Conservation (phyloP, 2,329 filamentous ascomycete genomes). For the Ophiostoma himal-ulmi region DNA sequence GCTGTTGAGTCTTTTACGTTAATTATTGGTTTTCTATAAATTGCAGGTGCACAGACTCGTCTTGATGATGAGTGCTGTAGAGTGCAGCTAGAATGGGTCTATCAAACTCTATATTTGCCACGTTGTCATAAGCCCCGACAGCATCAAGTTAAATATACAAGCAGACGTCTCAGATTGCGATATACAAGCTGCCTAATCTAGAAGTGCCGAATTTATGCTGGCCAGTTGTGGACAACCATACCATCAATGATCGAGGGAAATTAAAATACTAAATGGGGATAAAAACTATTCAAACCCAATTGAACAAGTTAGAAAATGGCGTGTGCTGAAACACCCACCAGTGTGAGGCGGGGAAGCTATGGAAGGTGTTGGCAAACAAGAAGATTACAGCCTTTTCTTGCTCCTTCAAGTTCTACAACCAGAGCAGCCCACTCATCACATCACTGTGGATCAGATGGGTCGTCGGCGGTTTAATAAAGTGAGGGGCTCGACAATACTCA, state of each 20-base stretch:
- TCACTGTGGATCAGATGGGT: neutral
- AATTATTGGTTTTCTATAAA: neutral
- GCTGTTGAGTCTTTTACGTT: neutral
- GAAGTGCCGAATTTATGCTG: too few species aligned
- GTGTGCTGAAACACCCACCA: too few species aligned
- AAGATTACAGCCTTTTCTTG: neutral
- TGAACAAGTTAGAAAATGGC: too few species aligned
- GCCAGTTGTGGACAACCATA: too few species aligned
- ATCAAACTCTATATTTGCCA: too few species aligned
- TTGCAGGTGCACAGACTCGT: neutral
- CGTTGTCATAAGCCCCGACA: too few species aligned
- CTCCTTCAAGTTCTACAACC: neutral
- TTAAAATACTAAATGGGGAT: neutral
- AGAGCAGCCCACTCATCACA: neutral
- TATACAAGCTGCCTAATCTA: too few species aligned
- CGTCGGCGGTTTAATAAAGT: neutral
- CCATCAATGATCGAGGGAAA: neutral
- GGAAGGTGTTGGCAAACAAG: neutral
- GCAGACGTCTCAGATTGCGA: too few species aligned
- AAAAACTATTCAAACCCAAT: too few species aligned
- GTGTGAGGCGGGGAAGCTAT: neutral
- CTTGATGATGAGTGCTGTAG: too few species aligned
- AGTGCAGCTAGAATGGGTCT: too few species aligned
- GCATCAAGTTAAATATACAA: too few species aligned
- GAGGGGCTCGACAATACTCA: neutral